Evolutionary conservation across 768 basidiomycete species (phyloP).

Genomic region (Mycena alexandri): DNA sequence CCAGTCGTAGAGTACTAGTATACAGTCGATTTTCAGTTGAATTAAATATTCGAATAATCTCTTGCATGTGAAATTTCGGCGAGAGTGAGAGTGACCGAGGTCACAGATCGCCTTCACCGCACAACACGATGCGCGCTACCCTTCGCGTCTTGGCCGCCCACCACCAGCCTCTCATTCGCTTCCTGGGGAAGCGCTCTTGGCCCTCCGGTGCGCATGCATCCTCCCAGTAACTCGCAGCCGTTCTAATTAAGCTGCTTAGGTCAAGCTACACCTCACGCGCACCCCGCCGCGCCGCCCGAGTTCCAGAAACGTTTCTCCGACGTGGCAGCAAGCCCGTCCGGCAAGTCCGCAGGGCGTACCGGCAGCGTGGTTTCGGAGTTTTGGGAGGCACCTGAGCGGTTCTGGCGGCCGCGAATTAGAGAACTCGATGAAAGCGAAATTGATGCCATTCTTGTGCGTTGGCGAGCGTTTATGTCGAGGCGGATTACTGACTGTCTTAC

Average conservation of each 20-base stretch:
- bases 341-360: conserved; percentile 12
- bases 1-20: no score
- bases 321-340: conserved; percentile 42
- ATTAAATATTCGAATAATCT: no score
- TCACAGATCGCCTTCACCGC: no score
- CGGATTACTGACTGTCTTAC: conserved; percentile 25
- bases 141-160: conserved; percentile 53
- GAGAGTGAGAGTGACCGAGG: no score
- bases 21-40: no score
- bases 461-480: not conserved
- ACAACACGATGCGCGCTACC: conserved; percentile 46
- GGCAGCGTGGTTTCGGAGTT: conserved; percentile 52
- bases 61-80: no score
- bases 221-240: conserved; percentile 1
- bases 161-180: conserved; percentile 73
- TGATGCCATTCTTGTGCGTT: conserved; percentile 72
- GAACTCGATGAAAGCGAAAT: conserved; percentile 71
- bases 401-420: conserved; percentile 66
- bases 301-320: conserved; percentile 63
- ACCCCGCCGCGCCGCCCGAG: conserved; percentile 78
- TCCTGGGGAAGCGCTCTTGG: conserved; percentile 70
- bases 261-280: conserved; percentile 62
- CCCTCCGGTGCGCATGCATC: conserved; percentile 55
- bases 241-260: conserved; percentile 36
- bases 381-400: conserved; percentile 76